Percentiles rank a stretch among this genome's conserved stretches.
Evolutionary conservation across 306 rosid genomes (phyloP).

Genomic region (Canavalia ensiformis): DNA sequence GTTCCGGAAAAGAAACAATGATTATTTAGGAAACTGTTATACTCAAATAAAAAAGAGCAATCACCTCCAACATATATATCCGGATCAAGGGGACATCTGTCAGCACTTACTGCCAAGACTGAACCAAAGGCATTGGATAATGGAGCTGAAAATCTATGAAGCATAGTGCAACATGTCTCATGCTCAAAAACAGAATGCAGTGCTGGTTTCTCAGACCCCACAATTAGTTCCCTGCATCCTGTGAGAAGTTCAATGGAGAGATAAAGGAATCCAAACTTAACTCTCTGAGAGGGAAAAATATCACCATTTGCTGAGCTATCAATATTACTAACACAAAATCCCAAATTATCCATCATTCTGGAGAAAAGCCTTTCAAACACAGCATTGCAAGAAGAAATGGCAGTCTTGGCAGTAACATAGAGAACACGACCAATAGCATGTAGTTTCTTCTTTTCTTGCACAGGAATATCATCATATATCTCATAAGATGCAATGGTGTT

Average conservation of each 20-base stretch:
- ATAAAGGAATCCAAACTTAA: constrained; percentile 84
- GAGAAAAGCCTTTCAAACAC: constrained; percentile 72
- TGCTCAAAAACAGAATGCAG: constrained; percentile 48
- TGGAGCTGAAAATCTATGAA: constrained; percentile 61
- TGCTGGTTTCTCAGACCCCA: constrained; percentile 51
- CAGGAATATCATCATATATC: constrained; percentile 62
- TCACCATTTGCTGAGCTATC: constrained; percentile 51
- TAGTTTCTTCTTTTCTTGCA: constrained; percentile 72
- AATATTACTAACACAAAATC: constrained; percentile 50
- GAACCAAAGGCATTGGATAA: constrained; percentile 70
- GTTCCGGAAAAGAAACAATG: constrained; percentile 3
- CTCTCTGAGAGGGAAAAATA: constrained; percentile 40
- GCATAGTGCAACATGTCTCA: constrained; percentile 60
- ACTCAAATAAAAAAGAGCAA: constrained; percentile 43
- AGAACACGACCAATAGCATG: constrained; percentile 79
- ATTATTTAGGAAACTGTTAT: constrained; percentile 41
- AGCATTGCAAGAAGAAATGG: constrained; percentile 71
- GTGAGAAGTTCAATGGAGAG: constrained; percentile 76
- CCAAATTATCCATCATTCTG: constrained; percentile 62
- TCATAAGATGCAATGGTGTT: constrained; percentile 61
- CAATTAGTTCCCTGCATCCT: constrained; percentile 72
- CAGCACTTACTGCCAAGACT: constrained; percentile 56
- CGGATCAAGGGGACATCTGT: constrained; percentile 53
- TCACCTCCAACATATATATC: constrained; percentile 81
- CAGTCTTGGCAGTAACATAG: constrained; percentile 62